Conservation (phyloP, 768 basidiomycete species). For the Lyophyllum atratum region DNA sequence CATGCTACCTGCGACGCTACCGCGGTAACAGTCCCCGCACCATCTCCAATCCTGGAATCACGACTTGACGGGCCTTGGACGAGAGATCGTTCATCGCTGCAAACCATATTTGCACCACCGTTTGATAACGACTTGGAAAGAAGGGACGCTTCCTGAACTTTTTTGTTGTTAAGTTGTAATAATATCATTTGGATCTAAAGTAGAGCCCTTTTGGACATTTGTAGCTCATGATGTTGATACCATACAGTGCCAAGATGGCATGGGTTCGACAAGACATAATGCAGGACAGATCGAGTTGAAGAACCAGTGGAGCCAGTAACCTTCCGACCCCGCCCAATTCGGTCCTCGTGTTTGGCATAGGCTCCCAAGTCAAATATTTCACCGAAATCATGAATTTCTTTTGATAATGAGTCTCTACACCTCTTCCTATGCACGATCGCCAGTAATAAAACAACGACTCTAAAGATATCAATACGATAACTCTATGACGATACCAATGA, state of each 20-base stretch:
- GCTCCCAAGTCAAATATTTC: background rate
- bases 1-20: background rate
- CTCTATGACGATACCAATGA: constrained; percentile 1
- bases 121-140: background rate
- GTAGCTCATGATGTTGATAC: background rate
- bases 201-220: background rate
- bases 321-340: background rate
- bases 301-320: too few species aligned
- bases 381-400: too few species aligned
- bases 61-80: constrained; percentile 3
- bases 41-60: background rate
- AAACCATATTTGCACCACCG: background rate
- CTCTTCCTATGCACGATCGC: too few species aligned
- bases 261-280: too few species aligned
- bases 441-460: too few species aligned
- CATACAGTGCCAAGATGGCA: too few species aligned
- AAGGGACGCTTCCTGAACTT: background rate
- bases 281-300: too few species aligned
- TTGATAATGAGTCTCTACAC: too few species aligned
- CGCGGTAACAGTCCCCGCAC: background rate
- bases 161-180: too few species aligned
- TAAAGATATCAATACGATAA: too few species aligned
- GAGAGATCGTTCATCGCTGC: constrained; percentile 3
- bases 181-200: too few species aligned
- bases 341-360: background rate